phyloP scores from a whole-genome alignment of 2,329 filamentous ascomycete genomes.

The Fusarium heterosporum region DNA sequence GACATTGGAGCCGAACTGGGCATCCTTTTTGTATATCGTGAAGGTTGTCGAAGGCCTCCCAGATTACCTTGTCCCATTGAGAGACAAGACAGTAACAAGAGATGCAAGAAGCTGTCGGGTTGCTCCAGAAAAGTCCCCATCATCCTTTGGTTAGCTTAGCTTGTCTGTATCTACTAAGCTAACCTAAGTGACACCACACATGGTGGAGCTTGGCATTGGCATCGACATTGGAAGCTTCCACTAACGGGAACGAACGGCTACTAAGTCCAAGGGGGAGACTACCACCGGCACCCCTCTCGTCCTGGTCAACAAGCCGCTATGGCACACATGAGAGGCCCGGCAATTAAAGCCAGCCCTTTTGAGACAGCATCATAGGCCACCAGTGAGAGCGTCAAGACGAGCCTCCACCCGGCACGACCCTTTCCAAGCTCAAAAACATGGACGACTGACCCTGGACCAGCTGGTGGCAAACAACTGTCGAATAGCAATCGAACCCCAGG shows the following conservation, averaged over 20 bases:
- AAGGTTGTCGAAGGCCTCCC: conserved; percentile 47
- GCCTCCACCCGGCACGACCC: conserved; percentile 44
- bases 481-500: conserved; percentile 34
- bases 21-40: conserved; percentile 50
- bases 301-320: conserved; percentile 22
- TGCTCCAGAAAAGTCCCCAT: conserved; percentile 41
- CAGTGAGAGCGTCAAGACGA: conserved; percentile 32
- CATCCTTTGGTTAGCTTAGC: conserved; percentile 18
- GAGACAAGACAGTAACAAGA: conserved; percentile 20
- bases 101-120: conserved; percentile 27
- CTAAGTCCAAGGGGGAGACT: conserved; percentile 38
- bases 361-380: conserved; percentile 33
- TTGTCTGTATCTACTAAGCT: no score
- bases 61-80: conserved; percentile 26
- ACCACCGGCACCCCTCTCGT: conserved; percentile 30
- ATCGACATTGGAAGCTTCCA: conserved; percentile 18
- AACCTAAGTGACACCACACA: conserved; percentile 20
- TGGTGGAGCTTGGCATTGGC: conserved; percentile 24
- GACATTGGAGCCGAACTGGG: conserved; percentile 31
- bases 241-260: conserved; percentile 47
- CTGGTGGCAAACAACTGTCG: conserved; percentile 45
- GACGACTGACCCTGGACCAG: conserved; percentile 45
- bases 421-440: conserved; percentile 43
- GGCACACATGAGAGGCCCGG: conserved; percentile 38
- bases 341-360: conserved; percentile 38